phyloP scores from a whole-genome alignment of 2,329 filamentous ascomycete genomes.

The Colletotrichum musae region DNA sequence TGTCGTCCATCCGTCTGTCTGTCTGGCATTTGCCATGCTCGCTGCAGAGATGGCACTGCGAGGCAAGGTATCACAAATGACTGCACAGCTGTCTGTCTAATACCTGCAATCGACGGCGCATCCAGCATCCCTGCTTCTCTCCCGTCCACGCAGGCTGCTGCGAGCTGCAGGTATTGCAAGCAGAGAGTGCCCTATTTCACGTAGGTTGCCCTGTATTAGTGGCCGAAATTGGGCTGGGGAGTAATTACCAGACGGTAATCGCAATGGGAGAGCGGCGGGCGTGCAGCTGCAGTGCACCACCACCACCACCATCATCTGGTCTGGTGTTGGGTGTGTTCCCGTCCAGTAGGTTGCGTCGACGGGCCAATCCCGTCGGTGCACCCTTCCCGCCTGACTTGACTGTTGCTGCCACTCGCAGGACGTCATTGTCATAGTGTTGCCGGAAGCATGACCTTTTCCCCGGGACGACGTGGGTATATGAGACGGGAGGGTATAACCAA shows the following conservation, averaged over 20 bases:
- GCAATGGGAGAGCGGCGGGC: slow-evolving; percentile 19
- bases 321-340: not conserved
- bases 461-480: slow-evolving; percentile 2
- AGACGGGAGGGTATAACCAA: not conserved
- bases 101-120: slow-evolving; percentile 31
- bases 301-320: not conserved
- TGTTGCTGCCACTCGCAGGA: slow-evolving; percentile 38
- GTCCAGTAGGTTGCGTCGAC: slow-evolving; percentile 24
- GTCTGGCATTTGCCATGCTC: not conserved
- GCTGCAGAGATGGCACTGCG: not conserved
- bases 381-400: slow-evolving; percentile 37
- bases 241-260: slow-evolving; percentile 21
- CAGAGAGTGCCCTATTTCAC: slow-evolving; percentile 11
- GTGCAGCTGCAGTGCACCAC: slow-evolving; percentile 36
- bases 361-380: slow-evolving; percentile 33
- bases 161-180: not conserved
- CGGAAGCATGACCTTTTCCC: slow-evolving; percentile 22
- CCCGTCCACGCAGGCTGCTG: slow-evolving; percentile 30
- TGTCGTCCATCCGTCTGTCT: too few relatives aligned
- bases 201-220: slow-evolving; percentile 19
- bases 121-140: slow-evolving; percentile 33
- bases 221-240: slow-evolving; percentile 35
- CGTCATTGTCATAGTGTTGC: slow-evolving; percentile 35
- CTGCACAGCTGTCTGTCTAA: slow-evolving; percentile 18
- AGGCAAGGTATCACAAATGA: slow-evolving; percentile 16